phyloP scores from a whole-genome alignment of 2,329 filamentous ascomycete genomes.

The Dryadomyces sulphureus region DNA sequence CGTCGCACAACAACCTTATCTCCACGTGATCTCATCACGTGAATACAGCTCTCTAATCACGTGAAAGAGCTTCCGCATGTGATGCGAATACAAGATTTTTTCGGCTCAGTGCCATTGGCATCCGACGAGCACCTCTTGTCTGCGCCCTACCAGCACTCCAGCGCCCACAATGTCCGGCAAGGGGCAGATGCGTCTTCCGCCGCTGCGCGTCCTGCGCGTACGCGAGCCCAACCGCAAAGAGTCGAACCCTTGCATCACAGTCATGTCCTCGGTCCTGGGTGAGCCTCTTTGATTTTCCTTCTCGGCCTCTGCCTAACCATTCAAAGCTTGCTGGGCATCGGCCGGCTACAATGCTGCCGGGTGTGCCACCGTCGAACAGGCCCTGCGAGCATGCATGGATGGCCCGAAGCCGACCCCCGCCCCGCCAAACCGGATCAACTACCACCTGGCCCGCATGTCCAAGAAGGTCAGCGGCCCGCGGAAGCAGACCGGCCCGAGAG shows the following conservation, averaged over 20 bases:
- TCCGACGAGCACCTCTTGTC: no score
- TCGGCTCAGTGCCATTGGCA: no score
- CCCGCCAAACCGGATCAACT: conserved; percentile 71
- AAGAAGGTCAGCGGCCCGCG: conserved; percentile 47
- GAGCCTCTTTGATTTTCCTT: conserved; percentile 12
- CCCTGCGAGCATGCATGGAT: conserved; percentile 65
- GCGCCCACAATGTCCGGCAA: conserved; percentile 25
- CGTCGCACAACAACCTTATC: background rate
- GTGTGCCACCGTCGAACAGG: conserved; percentile 43
- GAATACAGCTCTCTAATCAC: no score
- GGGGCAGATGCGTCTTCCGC: conserved; percentile 42
- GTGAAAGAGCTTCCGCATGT: no score
- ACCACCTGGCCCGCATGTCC: conserved; percentile 70
- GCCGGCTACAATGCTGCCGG: conserved; percentile 51
- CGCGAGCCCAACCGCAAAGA: conserved; percentile 33
- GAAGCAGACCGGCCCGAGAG: conserved; percentile 26
- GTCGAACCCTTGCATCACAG: conserved; percentile 36
- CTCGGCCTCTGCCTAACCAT: background rate
- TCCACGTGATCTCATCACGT: background rate
- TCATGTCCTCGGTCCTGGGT: conserved; percentile 46
- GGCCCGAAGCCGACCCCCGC: conserved; percentile 37
- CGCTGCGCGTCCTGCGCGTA: conserved; percentile 39
- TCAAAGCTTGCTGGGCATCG: conserved; percentile 68
- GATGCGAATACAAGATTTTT: no score
- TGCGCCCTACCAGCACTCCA: no score